Conservation (phyloP, 257 asterid species). For the Linaria vulgaris region DNA sequence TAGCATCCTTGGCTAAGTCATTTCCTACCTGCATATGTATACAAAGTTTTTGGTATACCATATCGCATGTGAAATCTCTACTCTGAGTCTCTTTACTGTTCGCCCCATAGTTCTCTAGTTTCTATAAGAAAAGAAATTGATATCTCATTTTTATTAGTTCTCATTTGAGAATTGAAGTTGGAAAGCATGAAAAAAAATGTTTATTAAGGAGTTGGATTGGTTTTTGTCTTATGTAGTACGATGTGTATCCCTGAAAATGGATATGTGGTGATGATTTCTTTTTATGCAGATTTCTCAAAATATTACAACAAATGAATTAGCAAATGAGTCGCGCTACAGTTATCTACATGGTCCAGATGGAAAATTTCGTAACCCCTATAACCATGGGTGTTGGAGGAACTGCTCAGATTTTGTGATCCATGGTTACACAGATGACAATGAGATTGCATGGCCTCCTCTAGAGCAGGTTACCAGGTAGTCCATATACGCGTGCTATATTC, state of each 20-base stretch:
- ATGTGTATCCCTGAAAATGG: background rate
- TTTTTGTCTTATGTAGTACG: background rate
- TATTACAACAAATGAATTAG: conserved; percentile 85
- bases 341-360: conserved; percentile 97
- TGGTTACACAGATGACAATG: conserved; percentile 77
- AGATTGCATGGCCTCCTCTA: conserved; percentile 93
- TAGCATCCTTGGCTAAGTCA: too few species aligned
- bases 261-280: conserved; percentile 11
- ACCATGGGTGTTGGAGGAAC: conserved; percentile 88
- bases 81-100: too few species aligned
- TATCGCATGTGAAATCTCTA: too few species aligned
- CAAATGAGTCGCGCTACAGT: conserved; percentile 77
- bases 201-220: too few species aligned
- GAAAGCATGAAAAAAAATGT: too few species aligned
- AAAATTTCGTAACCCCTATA: conserved; percentile 82
- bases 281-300: conserved; percentile 75
- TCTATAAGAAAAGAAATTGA: too few species aligned
- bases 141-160: too few species aligned
- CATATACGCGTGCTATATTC: conserved; percentile 1
- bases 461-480: conserved; percentile 53
- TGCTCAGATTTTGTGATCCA: conserved; percentile 76
- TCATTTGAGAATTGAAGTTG: too few species aligned
- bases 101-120: too few species aligned
- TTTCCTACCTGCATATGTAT: too few species aligned
- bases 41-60: too few species aligned